Evolutionary conservation across 352 stramenopile species (phyloP), one percentile per base, ranked within the genome.

Genomic region (Stramenopiles sp.): DNA sequence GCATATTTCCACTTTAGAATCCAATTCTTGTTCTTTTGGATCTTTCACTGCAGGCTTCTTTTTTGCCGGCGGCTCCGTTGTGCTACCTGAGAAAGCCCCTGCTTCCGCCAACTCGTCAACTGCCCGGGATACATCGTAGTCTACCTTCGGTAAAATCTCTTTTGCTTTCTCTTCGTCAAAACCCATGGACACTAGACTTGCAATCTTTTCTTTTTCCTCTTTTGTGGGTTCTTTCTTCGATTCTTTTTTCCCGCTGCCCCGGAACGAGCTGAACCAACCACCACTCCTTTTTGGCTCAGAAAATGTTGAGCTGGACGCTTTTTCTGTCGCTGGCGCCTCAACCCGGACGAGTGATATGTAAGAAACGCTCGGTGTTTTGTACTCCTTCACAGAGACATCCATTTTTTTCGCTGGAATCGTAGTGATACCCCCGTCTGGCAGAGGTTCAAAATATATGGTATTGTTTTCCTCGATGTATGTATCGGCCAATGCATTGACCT

Each of bases 181-280:
- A 14, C 71, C 71, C 71, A 78, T 78, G 4, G 71, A 4, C 4
- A 78, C 71, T 31, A 78, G 22, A 14, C 30, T 78, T 78, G 30
- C 71, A 78, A 33, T 78, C 22, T 78, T 78, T 33, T 78, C 71
- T 31, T 33, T 78, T 78, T 78, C 71, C 71, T 55, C 39, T 55
- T 55, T 78, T 78, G 71, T 78, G 1, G 4, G 4, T 14, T 14
- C 71, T 14, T 78, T 78, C 14, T 31, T 33, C 4, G 22, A 14
- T 78, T 78, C 14, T 55, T 55, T 55, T 55, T 55, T 78, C 4
- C 71, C 8, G 22, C 71, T 14, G 8, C 71, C 71, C 22, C 4
- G 4, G 4, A 78, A 55, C 4, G 39, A 4, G 39, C 39, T 55
- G 14, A 55, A 55, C 39, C 39, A 55, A 14, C 39, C 39, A 55